Evolutionary conservation across 192 early-diverging fungal genomes (phyloP).

Genomic region (Entomortierella lignicola): DNA sequence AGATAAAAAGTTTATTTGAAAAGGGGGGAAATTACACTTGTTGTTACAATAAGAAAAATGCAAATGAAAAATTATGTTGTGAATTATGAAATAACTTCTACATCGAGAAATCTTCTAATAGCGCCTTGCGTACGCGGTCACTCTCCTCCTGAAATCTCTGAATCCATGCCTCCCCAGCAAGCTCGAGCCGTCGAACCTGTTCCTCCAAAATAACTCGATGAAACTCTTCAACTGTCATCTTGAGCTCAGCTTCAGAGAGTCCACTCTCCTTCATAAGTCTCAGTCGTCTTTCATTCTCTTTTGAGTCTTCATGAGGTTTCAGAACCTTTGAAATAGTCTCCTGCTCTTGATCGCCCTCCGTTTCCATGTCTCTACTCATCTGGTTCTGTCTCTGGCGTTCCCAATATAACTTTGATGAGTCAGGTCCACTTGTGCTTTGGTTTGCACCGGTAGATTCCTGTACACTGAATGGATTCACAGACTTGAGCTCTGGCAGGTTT

Average conservation of each 20-base stretch:
- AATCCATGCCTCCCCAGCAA: constrained; percentile 30
- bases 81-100: neutral
- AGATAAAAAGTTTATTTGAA: too few species aligned
- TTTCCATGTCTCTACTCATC: neutral
- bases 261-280: constrained; percentile 7
- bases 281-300: constrained; percentile 8
- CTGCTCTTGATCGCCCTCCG: neutral
- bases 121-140: constrained; percentile 21
- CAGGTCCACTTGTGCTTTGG: neutral
- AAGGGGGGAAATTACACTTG: too few species aligned
- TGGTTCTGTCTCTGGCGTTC: neutral
- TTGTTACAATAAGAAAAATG: neutral
- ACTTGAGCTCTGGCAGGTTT: neutral
- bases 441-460: neutral
- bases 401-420: neutral
- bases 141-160: constrained; percentile 40
- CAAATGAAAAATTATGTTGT: neutral
- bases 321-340: neutral
- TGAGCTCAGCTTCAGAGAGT: constrained; percentile 1
- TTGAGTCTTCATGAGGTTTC: neutral
- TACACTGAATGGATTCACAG: constrained; percentile 2
- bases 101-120: constrained; percentile 12
- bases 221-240: constrained; percentile 40
- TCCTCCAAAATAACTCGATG: constrained; percentile 22
- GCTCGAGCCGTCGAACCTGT: constrained; percentile 27